These are phyloP conservation scores for Diplotaxis tenuifolia DNA, from an alignment of 345 rosid genomes.

Conservation along the genomic window DNA sequence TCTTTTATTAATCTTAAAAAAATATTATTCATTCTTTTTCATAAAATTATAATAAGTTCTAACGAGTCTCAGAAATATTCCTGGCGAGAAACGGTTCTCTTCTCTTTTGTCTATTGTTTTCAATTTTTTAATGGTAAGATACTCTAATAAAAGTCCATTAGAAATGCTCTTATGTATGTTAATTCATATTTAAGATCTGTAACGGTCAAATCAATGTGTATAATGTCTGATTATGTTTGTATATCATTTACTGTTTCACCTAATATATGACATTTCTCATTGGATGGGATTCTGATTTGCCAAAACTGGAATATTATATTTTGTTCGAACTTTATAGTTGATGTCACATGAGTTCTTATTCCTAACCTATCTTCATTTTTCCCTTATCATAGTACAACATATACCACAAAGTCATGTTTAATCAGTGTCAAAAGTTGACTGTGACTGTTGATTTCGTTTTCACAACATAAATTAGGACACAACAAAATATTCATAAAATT, in stretches of 20 bases:
- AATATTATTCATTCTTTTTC: no score
- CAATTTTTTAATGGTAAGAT: no score
- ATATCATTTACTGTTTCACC: slow-evolving; percentile 3
- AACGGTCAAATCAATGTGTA: slow-evolving; percentile 27
- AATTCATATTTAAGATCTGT: no score
- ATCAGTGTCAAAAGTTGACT: neutral
- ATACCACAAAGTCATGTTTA: neutral
- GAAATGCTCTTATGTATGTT: no score
- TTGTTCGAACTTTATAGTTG: slow-evolving; percentile 28
- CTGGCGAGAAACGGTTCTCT: no score
- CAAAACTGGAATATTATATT: slow-evolving; percentile 31
- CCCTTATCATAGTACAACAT: slow-evolving; percentile 1
- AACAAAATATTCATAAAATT: no score
- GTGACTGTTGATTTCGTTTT: neutral
- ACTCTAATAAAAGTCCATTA: no score
- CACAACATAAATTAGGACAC: neutral
- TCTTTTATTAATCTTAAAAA: no score
- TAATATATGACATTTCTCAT: slow-evolving; percentile 1
- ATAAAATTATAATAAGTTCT: no score
- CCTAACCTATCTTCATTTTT: slow-evolving; percentile 6
- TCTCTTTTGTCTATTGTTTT: no score
- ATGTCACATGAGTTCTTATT: slow-evolving; percentile 33
- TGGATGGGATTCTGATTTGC: slow-evolving; percentile 40
- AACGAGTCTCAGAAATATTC: no score
- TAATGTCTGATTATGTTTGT: slow-evolving; percentile 30